Conservation (phyloP, 108 stramenopile genomes). For the Pseudonitzschia multiseries region DNA sequence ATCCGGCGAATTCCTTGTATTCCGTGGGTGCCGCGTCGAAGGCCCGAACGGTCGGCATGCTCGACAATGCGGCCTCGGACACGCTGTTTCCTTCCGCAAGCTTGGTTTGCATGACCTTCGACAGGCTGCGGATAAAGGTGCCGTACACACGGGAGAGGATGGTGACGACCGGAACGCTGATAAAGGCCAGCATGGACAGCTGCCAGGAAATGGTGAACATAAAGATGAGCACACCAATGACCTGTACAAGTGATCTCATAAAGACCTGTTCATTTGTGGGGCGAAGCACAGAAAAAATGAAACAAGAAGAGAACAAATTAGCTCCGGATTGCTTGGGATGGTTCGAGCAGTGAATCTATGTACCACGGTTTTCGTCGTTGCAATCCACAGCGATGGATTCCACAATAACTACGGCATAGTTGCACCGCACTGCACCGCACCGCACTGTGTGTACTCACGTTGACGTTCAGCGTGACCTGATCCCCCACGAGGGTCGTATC, state of each 20-base stretch:
- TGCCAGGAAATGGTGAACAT: constrained; percentile 81
- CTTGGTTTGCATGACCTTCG: constrained; percentile 79
- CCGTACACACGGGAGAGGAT: constrained; percentile 80
- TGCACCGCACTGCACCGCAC: too few species aligned
- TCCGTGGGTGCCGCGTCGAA: constrained; percentile 75
- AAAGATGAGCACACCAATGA: constrained; percentile 76
- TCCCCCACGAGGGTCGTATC: constrained; percentile 85
- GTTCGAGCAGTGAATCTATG: too few species aligned
- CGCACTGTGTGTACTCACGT: constrained; percentile 36
- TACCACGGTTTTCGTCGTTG: too few species aligned
- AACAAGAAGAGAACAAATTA: background rate
- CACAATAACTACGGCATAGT: too few species aligned
- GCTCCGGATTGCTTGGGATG: too few species aligned
- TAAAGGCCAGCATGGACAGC: constrained; percentile 75
- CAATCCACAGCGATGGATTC: too few species aligned
- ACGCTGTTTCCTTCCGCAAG: constrained; percentile 79
- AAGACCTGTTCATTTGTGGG: constrained; percentile 41
- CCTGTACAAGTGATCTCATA: constrained; percentile 70
- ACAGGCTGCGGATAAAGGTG: constrained; percentile 58
- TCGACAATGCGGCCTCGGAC: constrained; percentile 67
- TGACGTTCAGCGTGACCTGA: constrained; percentile 84
- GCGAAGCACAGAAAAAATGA: background rate
- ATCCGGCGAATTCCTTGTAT: constrained; percentile 50
- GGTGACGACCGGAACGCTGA: constrained; percentile 76
- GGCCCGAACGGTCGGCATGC: constrained; percentile 81